A percentile compares a stretch with the other conserved stretches of the same genome.
Evolutionary conservation across 2,329 filamentous ascomycete genomes (phyloP).

Genomic region (Colletotrichum tanaceti): DNA sequence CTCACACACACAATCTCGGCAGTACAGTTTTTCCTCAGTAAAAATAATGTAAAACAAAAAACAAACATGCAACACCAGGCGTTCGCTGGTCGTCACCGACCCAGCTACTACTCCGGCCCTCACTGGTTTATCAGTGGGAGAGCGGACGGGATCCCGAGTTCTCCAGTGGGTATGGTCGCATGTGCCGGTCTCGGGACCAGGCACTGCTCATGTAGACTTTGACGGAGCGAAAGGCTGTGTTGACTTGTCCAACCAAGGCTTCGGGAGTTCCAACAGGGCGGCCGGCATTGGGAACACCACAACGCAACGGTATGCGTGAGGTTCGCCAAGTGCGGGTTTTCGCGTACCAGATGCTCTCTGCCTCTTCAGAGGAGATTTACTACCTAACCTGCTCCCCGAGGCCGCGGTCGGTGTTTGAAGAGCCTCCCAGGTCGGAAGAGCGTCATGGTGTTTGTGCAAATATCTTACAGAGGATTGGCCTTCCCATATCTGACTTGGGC

Average conservation of each 20-base stretch:
- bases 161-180: conserved; percentile 1
- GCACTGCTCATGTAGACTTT: neutral
- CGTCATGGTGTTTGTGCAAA: no score
- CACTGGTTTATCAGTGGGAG: neutral
- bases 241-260: neutral
- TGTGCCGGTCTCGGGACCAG: neutral
- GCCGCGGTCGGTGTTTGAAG: neutral
- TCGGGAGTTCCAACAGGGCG: neutral
- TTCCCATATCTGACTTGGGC: no score
- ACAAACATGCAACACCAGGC: neutral
- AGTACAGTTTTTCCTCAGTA: no score
- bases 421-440: neutral
- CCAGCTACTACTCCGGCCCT: neutral
- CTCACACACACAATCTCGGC: no score
- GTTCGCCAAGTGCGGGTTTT: neutral
- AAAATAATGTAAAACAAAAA: neutral
- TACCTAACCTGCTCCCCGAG: neutral
- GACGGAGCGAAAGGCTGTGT: neutral
- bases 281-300: no score
- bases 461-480: no score
- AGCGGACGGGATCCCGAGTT: conserved; percentile 1
- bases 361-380: neutral
- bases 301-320: neutral
- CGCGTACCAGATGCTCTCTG: neutral
- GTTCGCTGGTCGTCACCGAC: neutral